A percentile compares a stretch with the other conserved stretches of the same genome.
phyloP scores from a whole-genome alignment of 768 basidiomycete species.

The Tulasnella sp. region DNA sequence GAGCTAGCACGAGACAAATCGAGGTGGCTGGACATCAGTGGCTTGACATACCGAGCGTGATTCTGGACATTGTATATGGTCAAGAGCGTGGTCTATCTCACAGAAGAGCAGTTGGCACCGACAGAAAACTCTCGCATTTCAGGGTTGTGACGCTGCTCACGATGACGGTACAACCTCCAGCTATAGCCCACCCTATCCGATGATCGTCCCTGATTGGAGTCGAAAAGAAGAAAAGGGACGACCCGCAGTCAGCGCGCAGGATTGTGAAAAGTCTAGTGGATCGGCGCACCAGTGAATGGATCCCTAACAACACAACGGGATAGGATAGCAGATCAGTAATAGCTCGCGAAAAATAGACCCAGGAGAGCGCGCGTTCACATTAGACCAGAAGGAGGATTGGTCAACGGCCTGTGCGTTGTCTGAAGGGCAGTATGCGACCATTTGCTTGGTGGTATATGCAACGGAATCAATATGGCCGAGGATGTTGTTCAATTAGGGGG shows the following conservation, averaged over 20 bases:
- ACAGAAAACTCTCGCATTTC: not conserved
- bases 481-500: no score
- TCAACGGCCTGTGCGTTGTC: conserved; percentile 39
- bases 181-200: conserved; percentile 63
- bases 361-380: conserved; percentile 31
- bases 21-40: not conserved
- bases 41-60: conserved; percentile 16
- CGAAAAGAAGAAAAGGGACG: not conserved
- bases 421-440: conserved; percentile 9
- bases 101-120: not conserved
- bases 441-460: no score
- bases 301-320: not conserved
- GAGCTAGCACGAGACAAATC: not conserved
- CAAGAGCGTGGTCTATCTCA: conserved; percentile 28
- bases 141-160: conserved; percentile 31
- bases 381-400: conserved; percentile 53
- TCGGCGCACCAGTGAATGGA: not conserved
- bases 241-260: not conserved
- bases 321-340: not conserved
- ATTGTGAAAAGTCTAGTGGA: not conserved
- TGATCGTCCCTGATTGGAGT: conserved; percentile 26
- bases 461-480: no score
- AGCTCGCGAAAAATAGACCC: not conserved
- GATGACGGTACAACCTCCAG: conserved; percentile 46
- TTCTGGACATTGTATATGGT: conserved; percentile 18